Percentiles rank a stretch among this genome's conserved stretches.
Evolutionary conservation across 176 grass and related monocot species (phyloP).

Genomic region (Avena atlantica): DNA sequence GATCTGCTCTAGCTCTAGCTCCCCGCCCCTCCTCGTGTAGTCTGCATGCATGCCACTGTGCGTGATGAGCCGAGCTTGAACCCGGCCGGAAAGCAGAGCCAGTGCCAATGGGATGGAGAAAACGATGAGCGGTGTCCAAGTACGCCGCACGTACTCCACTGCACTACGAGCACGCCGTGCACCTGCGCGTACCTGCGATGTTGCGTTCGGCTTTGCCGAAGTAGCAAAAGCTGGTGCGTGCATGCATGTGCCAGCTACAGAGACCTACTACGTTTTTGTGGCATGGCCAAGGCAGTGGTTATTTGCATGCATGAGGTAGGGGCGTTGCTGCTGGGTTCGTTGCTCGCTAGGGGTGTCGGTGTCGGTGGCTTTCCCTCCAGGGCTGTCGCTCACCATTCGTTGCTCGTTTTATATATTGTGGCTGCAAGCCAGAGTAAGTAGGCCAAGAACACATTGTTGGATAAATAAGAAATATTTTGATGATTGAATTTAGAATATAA

Average conservation of each 20-base stretch:
- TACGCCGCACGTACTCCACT: neutral
- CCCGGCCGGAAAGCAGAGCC: constrained; percentile 8
- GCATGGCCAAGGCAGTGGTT: neutral
- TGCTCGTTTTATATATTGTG: too few relatives aligned
- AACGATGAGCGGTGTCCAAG: constrained; percentile 3
- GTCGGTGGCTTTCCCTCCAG: too few relatives aligned
- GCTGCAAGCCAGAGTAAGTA: too few relatives aligned
- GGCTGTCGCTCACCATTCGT: too few relatives aligned
- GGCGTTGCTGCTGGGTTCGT: too few relatives aligned
- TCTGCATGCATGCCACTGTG: constrained; percentile 16
- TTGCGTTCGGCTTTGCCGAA: neutral
- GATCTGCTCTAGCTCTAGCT: neutral
- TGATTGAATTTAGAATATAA: too few relatives aligned
- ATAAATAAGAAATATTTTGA: too few relatives aligned
- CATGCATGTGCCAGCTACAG: neutral
- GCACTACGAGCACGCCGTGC: too few relatives aligned
- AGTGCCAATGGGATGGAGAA: neutral
- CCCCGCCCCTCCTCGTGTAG: neutral
- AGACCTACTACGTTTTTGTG: neutral
- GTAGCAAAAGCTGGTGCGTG: neutral
- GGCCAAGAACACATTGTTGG: too few relatives aligned
- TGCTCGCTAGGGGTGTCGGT: too few relatives aligned
- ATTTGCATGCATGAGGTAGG: too few relatives aligned
- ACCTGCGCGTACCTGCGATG: neutral
- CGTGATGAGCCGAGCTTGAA: neutral